Conservation (phyloP, 2,329 filamentous ascomycete species). For the Arachnomyces sp. region DNA sequence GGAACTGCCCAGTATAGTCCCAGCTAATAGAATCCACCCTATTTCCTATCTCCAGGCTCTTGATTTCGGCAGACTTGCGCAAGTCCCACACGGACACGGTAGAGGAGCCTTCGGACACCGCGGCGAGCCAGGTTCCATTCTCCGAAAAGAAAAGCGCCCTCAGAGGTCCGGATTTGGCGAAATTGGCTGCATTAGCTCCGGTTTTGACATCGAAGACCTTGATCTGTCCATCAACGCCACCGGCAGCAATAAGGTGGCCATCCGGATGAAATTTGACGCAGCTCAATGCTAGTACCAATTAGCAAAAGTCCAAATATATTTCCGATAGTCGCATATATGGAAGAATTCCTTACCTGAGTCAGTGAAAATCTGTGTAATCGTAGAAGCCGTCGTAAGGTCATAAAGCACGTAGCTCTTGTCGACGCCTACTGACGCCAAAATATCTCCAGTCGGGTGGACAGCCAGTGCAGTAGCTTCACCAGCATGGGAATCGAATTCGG, state of each 20-base stretch:
- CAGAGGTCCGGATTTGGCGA: slow-evolving; percentile 57
- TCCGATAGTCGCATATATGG: slow-evolving; percentile 9
- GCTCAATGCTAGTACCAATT: slow-evolving; percentile 53
- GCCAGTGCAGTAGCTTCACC: slow-evolving; percentile 70
- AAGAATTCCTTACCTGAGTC: slow-evolving; percentile 58
- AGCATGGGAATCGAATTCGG: slow-evolving; percentile 69
- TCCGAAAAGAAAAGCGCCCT: slow-evolving; percentile 80
- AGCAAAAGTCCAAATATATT: slow-evolving; percentile 15
- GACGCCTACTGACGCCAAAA: slow-evolving; percentile 76
- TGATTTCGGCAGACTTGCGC: slow-evolving; percentile 71
- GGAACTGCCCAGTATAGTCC: slow-evolving; percentile 93
- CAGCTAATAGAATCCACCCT: slow-evolving; percentile 69
- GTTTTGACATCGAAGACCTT: slow-evolving; percentile 83
- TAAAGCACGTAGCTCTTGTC: slow-evolving; percentile 94
- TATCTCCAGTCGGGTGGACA: slow-evolving; percentile 70
- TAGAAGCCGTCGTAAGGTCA: slow-evolving; percentile 59
- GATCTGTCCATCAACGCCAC: slow-evolving; percentile 69
- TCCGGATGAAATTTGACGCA: slow-evolving; percentile 87
- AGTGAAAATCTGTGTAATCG: slow-evolving; percentile 69
- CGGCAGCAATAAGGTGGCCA: slow-evolving; percentile 84
- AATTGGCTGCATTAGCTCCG: slow-evolving; percentile 66
- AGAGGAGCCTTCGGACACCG: slow-evolving; percentile 66
- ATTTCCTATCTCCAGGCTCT: slow-evolving; percentile 77
- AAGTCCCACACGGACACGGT: slow-evolving; percentile 84
- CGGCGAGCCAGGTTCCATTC: slow-evolving; percentile 93